A percentile compares a stretch with the other conserved stretches of the same genome.
Conservation (phyloP, 2,329 filamentous ascomycete species). For the Pestalotiopsis sp. region DNA sequence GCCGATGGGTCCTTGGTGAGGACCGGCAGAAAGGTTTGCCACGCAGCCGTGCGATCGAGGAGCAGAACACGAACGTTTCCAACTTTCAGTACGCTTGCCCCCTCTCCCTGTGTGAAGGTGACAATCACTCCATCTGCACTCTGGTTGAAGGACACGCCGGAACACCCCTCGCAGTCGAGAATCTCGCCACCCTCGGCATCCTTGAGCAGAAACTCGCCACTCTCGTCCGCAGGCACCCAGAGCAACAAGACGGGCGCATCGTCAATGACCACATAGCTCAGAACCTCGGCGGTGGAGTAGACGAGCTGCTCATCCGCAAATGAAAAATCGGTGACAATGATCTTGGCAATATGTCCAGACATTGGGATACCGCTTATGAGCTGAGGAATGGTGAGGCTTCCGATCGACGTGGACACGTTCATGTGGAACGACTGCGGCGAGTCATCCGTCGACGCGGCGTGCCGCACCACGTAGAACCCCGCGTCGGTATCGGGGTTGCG, state of each 20-base stretch:
- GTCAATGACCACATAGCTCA: conserved; percentile 50
- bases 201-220: background rate
- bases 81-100: background rate
- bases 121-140: background rate
- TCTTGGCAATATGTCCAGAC: conserved; percentile 63
- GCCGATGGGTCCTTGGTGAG: background rate
- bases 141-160: background rate
- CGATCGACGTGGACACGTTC: conserved; percentile 4
- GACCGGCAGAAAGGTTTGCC: background rate
- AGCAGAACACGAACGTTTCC: background rate
- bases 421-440: conserved; percentile 22
- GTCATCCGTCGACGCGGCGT: conserved; percentile 9
- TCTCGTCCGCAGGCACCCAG: background rate
- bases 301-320: conserved; percentile 60
- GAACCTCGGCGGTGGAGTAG: conserved; percentile 71
- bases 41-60: background rate
- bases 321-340: conserved; percentile 68
- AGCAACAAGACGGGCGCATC: background rate
- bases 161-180: background rate
- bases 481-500: conserved; percentile 12
- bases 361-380: conserved; percentile 20
- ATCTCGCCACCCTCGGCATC: background rate
- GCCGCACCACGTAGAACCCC: conserved; percentile 20
- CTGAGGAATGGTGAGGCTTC: conserved; percentile 24
- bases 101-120: background rate